Conservation (phyloP, 2,329 filamentous ascomycete genomes). For the Cryphonectria radicalis region DNA sequence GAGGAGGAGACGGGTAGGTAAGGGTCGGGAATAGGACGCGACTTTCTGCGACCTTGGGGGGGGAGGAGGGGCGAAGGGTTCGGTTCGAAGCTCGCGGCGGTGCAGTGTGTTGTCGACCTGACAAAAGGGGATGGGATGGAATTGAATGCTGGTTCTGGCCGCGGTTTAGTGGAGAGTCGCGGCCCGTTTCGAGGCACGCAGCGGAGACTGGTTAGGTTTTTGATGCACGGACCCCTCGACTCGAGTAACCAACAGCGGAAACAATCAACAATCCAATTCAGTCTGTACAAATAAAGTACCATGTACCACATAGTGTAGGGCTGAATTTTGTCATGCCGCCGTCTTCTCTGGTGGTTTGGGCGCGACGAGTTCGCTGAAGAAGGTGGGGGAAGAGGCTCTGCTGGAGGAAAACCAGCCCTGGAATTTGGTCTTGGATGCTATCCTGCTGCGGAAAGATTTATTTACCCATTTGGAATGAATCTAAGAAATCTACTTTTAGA, state of each 20-base stretch:
- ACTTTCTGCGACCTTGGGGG: conserved; percentile 5
- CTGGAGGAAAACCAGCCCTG: too few species aligned
- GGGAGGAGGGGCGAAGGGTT: not conserved
- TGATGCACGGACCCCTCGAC: conserved; percentile 6
- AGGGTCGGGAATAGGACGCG: conserved; percentile 9
- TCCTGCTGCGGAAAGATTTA: not conserved
- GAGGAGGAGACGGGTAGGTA: not conserved
- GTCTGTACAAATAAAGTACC: not conserved
- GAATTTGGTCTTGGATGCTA: not conserved
- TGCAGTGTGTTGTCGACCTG: conserved; percentile 20
- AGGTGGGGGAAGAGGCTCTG: not conserved
- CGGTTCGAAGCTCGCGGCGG: conserved; percentile 1
- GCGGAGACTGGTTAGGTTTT: not conserved
- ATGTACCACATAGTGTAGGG: not conserved
- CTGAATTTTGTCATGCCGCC: not conserved
- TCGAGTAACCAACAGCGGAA: not conserved
- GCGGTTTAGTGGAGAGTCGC: conserved; percentile 19
- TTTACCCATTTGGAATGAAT: not conserved
- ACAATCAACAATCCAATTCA: not conserved
- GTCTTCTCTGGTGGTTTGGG: not conserved
- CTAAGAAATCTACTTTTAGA: not conserved
- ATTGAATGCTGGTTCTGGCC: conserved; percentile 6
- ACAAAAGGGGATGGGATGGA: conserved; percentile 27
- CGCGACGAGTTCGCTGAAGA: not conserved
- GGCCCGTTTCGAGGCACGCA: conserved; percentile 27